Base-by-base conservation (phyloP, 257 asterid genomes). In the Scutellaria baicalensis region DNA sequence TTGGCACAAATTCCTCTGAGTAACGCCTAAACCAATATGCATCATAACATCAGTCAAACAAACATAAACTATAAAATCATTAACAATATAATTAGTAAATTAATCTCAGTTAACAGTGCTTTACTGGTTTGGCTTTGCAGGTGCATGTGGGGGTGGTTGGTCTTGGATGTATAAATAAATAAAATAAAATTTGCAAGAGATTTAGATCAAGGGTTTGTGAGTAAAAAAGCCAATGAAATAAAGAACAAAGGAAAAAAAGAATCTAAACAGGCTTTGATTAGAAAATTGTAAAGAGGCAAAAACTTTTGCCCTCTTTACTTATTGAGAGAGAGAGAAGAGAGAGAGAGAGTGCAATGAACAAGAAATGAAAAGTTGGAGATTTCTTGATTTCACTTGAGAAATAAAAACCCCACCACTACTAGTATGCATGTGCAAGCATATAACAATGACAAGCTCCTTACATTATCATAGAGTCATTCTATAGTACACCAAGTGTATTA, bases 91-190 rank as follows among this genome's bases (percentile, higher is more conserved):
- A 27, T 33, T 48, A 75, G 9, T 74, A 56, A 74, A 65, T 44
- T 56, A 76, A 66, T 71, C 59, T 16, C n/a, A 68, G 42, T 64
- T 40, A 64, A 65, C 78, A 78, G 63, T 65, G 59, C 58, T 71
- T 49, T 62, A 31, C 69, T 33, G 40, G 75, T 31, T 54, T 49
- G 44, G 44, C 64, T 76, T 73, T 70, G 73, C 44, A 75, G 79
- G 58, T 74, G 82, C 80, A 82, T 78, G 85, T 80, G 86, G 69
- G 69, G 61, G 83, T 74, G 38, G 78, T 74, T 44, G 39, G 9
- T 69, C 77, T 51, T 71, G 80, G 40, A 59, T 44, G 61, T n/a
- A 40, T 75, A n/a, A n/a, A n/a, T n/a, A n/a, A n/a, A n/a, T n/a
- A 49, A 61, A 38, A 1, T 27, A 27, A 31, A 52, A 9, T 8